Conservation (phyloP, 345 rosid species). For the Psidium guajava region DNA sequence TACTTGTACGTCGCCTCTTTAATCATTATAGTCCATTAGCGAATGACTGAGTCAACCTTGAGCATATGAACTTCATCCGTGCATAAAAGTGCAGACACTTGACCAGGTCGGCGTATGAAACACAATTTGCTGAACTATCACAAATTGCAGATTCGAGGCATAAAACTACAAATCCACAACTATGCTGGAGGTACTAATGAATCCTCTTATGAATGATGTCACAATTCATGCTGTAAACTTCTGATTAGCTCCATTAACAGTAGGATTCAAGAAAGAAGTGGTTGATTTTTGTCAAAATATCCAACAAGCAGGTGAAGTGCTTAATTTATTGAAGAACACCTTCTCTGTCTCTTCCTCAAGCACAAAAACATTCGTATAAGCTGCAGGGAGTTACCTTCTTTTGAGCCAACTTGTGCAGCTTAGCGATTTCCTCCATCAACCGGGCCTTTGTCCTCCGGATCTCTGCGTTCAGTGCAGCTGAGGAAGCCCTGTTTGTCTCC, state of each 20-base stretch:
- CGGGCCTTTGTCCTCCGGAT: conserved; percentile 64
- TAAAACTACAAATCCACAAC: not conserved
- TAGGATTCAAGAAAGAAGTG: not conserved
- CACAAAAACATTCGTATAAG: not conserved
- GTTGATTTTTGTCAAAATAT: not conserved
- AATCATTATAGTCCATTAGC: not conserved
- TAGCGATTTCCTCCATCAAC: conserved; percentile 54
- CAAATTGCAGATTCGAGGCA: not conserved
- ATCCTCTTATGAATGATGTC: not conserved
- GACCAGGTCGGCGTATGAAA: not conserved
- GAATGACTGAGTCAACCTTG: not conserved
- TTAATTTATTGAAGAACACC: not conserved
- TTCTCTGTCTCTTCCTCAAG: not conserved
- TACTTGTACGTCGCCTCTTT: not conserved
- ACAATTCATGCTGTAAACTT: not conserved
- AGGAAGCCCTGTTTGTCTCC: conserved; percentile 59
- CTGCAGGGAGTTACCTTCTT: conserved; percentile 37
- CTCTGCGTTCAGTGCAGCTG: conserved; percentile 67
- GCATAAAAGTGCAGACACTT: not conserved
- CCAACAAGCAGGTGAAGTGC: not conserved
- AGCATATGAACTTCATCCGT: not conserved
- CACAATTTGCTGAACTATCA: not conserved
- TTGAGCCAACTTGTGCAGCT: conserved; percentile 49
- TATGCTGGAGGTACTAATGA: not conserved
- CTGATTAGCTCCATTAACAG: not conserved